Percentiles rank a stretch among this genome's conserved stretches.
Conservation (phyloP, 305 asterid species). For the Lippia alba region DNA sequence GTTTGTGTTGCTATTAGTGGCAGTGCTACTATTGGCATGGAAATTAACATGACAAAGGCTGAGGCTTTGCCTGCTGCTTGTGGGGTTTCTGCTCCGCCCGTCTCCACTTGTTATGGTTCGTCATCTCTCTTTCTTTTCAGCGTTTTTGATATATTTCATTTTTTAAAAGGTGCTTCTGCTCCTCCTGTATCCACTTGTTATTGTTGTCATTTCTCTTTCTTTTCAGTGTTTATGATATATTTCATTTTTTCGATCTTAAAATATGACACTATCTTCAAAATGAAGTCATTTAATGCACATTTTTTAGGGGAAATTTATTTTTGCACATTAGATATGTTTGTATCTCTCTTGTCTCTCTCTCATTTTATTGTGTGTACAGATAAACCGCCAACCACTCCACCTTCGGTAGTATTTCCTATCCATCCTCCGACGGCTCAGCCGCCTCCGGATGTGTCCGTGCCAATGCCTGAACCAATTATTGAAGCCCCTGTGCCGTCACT, state of each 20-base stretch:
- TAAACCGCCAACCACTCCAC: conserved; percentile 9
- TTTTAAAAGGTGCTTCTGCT: no score
- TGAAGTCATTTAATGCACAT: no score
- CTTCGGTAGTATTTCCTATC: conserved; percentile 10
- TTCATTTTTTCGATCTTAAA: no score
- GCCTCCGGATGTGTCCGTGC: conserved; percentile 1
- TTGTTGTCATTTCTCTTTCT: no score
- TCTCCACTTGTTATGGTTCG: conserved; percentile 18
- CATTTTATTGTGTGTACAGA: not conserved
- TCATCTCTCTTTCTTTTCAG: not conserved
- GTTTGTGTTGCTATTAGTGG: conserved; percentile 30
- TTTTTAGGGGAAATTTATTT: no score
- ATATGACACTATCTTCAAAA: no score
- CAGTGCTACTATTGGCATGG: conserved; percentile 20
- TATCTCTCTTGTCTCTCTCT: no score
- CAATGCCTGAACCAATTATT: not conserved
- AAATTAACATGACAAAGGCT: conserved; percentile 34
- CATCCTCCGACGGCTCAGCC: not conserved
- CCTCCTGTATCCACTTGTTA: no score
- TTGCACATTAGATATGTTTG: no score
- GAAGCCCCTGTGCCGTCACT: not conserved
- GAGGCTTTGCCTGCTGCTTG: conserved; percentile 32
- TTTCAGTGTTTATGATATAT: no score
- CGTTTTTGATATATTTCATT: no score
- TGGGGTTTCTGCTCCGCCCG: conserved; percentile 19